phyloP scores from a whole-genome alignment of 2,329 filamentous ascomycete genomes.

The Aspergillus sp. region DNA sequence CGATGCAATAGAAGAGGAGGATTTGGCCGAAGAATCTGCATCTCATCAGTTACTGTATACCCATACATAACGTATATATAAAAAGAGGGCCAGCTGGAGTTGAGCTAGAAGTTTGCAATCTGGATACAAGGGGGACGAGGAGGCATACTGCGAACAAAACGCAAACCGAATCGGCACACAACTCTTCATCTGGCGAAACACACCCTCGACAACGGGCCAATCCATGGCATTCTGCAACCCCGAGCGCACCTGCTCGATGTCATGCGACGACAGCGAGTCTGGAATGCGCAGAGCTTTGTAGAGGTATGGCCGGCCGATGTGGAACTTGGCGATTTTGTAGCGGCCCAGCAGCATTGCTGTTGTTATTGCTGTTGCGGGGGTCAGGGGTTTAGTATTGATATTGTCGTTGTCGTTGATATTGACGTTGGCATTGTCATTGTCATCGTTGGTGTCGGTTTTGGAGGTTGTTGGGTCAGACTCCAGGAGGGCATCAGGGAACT shows the following conservation, averaged over 20 bases:
- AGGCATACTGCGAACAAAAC: slow-evolving; percentile 32
- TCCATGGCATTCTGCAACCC: slow-evolving; percentile 35
- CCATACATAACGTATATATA: too few species aligned
- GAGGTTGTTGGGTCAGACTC: too few species aligned
- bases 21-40: slow-evolving; percentile 36
- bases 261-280: slow-evolving; percentile 27
- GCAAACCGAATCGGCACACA: slow-evolving; percentile 37
- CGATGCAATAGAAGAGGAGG: slow-evolving; percentile 36
- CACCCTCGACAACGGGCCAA: slow-evolving; percentile 32
- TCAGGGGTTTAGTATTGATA: slow-evolving; percentile 17
- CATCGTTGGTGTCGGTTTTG: too few species aligned
- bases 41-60: neutral
- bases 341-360: slow-evolving; percentile 33
- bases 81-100: too few species aligned
- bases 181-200: slow-evolving; percentile 35
- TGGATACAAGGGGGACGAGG: neutral
- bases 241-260: slow-evolving; percentile 32
- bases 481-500: slow-evolving; percentile 31
- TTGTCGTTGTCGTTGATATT: slow-evolving; percentile 13
- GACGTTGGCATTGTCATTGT: slow-evolving; percentile 5
- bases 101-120: neutral
- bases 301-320: slow-evolving; percentile 34
- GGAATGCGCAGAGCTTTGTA: slow-evolving; percentile 38
- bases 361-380: slow-evolving; percentile 27
- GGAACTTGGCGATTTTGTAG: slow-evolving; percentile 33